A percentile compares a stretch with the other conserved stretches of the same genome.
These are phyloP conservation scores for Talaromyces piceae DNA, from an alignment of 2,329 filamentous ascomycete species.

Conservation along the genomic window DNA sequence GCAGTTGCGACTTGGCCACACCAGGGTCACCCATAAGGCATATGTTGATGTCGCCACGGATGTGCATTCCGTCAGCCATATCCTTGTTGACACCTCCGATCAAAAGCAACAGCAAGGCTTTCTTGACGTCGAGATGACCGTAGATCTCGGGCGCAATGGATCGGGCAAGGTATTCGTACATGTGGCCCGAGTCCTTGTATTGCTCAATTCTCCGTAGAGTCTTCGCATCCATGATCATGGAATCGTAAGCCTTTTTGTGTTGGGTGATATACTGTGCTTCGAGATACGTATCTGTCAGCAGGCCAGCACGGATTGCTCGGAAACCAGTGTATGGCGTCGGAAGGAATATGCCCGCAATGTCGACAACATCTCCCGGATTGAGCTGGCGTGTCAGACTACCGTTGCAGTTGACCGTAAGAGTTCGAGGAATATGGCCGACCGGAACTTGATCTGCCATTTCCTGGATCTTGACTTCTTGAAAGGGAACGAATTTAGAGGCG, in stretches of 20 bases:
- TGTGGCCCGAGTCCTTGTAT: conserved; percentile 75
- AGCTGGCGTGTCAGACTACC: conserved; percentile 78
- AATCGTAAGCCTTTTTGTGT: conserved; percentile 97
- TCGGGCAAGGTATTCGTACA: conserved; percentile 91
- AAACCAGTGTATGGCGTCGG: conserved; percentile 99
- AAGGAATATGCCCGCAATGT: conserved; percentile 90
- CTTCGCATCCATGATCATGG: conserved; percentile 73
- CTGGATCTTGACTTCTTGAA: conserved; percentile 98
- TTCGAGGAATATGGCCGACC: conserved; percentile 91
- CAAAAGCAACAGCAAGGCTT: conserved; percentile 86
- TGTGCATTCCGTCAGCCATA: conserved; percentile 97
- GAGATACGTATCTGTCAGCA: conserved; percentile 95
- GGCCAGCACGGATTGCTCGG: conserved; percentile 87
- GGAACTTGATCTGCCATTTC: conserved; percentile 99
- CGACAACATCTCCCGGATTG: conserved; percentile 89
- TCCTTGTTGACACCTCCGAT: conserved; percentile 95
- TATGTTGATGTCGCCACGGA: conserved; percentile 97
- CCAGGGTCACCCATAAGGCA: conserved; percentile 98
- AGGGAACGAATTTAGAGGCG: conserved; percentile 92
- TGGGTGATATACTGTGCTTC: conserved; percentile 90
- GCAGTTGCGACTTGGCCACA: conserved; percentile 96
- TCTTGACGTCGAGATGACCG: conserved; percentile 95
- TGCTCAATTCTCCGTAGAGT: conserved; percentile 79
- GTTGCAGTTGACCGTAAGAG: conserved; percentile 81
- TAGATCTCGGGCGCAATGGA: conserved; percentile 98